Evolutionary conservation across 371 early-diverging fungal genomes (phyloP).

Genomic region (Haplosporangium sp.): DNA sequence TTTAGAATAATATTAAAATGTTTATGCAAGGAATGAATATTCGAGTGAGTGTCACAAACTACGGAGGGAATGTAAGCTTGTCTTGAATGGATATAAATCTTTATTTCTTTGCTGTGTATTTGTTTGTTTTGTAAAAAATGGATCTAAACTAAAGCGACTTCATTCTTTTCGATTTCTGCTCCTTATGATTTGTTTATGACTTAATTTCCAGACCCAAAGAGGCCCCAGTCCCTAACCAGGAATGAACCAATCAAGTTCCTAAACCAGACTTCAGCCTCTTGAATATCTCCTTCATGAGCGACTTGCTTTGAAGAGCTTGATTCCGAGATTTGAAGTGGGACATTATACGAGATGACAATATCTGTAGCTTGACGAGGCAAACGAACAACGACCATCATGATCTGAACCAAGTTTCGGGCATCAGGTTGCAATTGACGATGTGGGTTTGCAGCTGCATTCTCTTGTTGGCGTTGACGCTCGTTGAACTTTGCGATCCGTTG

Average conservation of each 20-base stretch:
- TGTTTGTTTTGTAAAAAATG: not conserved
- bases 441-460: conserved; percentile 1
- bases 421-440: not conserved
- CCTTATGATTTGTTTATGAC: too few species aligned
- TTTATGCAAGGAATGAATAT: too few species aligned
- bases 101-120: conserved; percentile 1
- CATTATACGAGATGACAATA: conserved; percentile 79
- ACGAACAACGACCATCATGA: conserved; percentile 77
- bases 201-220: conserved; percentile 59
- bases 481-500: conserved; percentile 81
- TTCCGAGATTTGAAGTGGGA: conserved; percentile 63
- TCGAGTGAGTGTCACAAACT: too few species aligned
- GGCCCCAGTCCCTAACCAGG: conserved; percentile 67
- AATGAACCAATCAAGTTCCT: conserved; percentile 57
- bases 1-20: too few species aligned
- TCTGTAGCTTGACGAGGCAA: conserved; percentile 75
- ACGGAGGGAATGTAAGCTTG: too few species aligned
- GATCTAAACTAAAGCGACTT: not conserved
- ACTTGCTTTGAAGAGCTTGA: conserved; percentile 56
- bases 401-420: conserved; percentile 72
- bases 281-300: conserved; percentile 34
- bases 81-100: not conserved
- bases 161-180: not conserved
- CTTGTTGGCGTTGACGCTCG: conserved; percentile 56
- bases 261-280: conserved; percentile 64